Base-by-base conservation (phyloP, 176 grass and related monocot genomes). In the Triticum dicoccoides region DNA sequence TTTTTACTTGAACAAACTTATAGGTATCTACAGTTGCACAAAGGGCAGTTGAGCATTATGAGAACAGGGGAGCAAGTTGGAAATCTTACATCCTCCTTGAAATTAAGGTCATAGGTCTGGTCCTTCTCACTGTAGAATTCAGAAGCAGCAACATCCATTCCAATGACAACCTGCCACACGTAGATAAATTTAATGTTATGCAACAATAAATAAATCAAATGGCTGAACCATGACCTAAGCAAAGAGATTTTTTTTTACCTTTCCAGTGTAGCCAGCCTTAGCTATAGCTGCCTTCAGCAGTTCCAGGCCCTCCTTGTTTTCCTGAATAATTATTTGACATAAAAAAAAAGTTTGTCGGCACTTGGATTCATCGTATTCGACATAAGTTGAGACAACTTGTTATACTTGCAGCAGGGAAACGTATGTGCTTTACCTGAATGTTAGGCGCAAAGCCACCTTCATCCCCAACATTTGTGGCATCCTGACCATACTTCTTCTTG, bases 231-330 rank as follows among this genome's bases (percentile, higher is more conserved):
- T 39, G 73, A 49, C 3, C 3, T 54, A 69, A 66, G 18, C 14
- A 76, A 17, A 82, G 2, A 78, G 3, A 11, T 11, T 39, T 39
- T 39, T 39, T 39, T 8, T 8, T 78, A 98, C 91, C 45, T 95
- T 98, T 35, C 95, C 93, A 21, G 95, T 98, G 84, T 98, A 98
- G 58, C 95, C 95, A 91, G 95, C 95, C 87, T 95, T 98, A 5
- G 73, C 93, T 83, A 98, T 98, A 47, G 96, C 96, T 38, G 89
- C 90, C 86, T 98, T 98, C 70, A 98, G 49, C 47, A 98, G 86
- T 61, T 98, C 96, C 86, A 98, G 96, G 68, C 96, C 96, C 66
- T 98, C 96, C 82, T 98, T 98, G 91, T 95, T 98, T 83, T 98
- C 96, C 96, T 98, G 61, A 35, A 74, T 77, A 69, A n/a, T 79